Evolutionary conservation across 768 basidiomycete species (phyloP), one percentile per base, ranked within the genome.

Genomic region (Melanogaster broomeanus): DNA sequence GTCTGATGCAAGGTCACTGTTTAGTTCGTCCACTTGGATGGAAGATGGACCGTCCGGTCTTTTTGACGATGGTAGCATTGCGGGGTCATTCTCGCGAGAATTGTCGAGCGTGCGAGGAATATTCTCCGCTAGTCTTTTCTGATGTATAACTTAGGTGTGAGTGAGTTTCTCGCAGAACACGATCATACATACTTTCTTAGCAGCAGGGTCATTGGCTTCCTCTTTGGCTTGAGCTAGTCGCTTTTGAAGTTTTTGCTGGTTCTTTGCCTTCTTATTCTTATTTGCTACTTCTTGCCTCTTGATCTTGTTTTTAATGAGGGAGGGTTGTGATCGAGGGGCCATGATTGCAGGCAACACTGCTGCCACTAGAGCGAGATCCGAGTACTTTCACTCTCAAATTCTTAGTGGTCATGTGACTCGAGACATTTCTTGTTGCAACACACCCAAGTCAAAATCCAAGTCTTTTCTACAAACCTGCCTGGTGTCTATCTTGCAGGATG

Each of bases 101-200:
- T 98, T 98, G 65, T 99, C 97, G 21, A 98, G 81, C 0, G 97
- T 99, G 40, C 81, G 81, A 1, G 95, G 95, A 10, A 95, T 78
- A 74, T 97, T 97, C 61, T 88, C 83, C 6, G 82, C 79, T 21
- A 90, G 72, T 50, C 94, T 84, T 84, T 86, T 87, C 93, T 95
- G 51, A 42, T 90, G 46, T 19, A 19, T 39, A 35, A 45, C 33
- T n/a, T 21, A 24, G 15, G 35, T 42, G 46, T 53, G 28, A 27
- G 25, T 15, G 33, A 35, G 28, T 43, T 22, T 4, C 27, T 47
- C 37, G 31, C 35, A n/a, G 28, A 27, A n/a, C 41, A 40, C n/a
- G 42, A 47, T 35, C 24, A 31, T 6, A 59, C 79, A 25, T 43
- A 92, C 93, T 75, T 88, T 87, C 73, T 91, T 93, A 18, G 80